These are phyloP conservation scores for Wickerhamomyces bovis DNA, from an alignment of 805 yeast species.

Conservation along the genomic window DNA sequence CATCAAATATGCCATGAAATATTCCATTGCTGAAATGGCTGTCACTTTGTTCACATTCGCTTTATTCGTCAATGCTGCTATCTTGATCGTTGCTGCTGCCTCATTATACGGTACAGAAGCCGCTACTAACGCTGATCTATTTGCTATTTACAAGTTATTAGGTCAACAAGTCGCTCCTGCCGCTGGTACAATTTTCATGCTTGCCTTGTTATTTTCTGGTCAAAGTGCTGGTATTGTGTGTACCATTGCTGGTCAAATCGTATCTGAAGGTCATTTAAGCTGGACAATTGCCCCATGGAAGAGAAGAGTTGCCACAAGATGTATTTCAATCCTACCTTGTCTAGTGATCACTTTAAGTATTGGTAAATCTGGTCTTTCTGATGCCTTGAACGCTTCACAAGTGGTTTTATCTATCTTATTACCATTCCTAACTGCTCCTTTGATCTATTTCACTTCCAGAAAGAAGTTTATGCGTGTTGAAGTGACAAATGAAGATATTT, in stretches of 20 bases:
- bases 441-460: slow-evolving; percentile 73
- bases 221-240: slow-evolving; percentile 91
- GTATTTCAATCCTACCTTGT: slow-evolving; percentile 78
- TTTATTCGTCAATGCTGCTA: slow-evolving; percentile 79
- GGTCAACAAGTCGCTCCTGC: slow-evolving; percentile 56
- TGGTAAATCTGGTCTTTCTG: slow-evolving; percentile 66
- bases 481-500: slow-evolving; percentile 18
- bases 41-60: slow-evolving; percentile 75
- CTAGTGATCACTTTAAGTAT: slow-evolving; percentile 61
- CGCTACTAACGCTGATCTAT: slow-evolving; percentile 74
- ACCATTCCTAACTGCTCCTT: slow-evolving; percentile 81
- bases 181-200: slow-evolving; percentile 80
- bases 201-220: slow-evolving; percentile 80
- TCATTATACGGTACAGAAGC: slow-evolving; percentile 66
- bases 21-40: slow-evolving; percentile 65
- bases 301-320: slow-evolving; percentile 70
- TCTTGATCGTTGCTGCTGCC: slow-evolving; percentile 75
- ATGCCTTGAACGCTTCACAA: slow-evolving; percentile 79
- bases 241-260: slow-evolving; percentile 90
- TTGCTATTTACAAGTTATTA: slow-evolving; percentile 65
- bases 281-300: slow-evolving; percentile 82
- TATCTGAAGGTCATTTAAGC: slow-evolving; percentile 81
- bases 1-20: slow-evolving; percentile 63
- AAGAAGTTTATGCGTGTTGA: slow-evolving; percentile 63
- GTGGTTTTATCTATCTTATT: slow-evolving; percentile 75